A percentile compares a stretch with the other conserved stretches of the same genome.
Evolutionary conservation across 208 protist genomes (phyloP).

Genomic region (Novymonas esmeraldas): DNA sequence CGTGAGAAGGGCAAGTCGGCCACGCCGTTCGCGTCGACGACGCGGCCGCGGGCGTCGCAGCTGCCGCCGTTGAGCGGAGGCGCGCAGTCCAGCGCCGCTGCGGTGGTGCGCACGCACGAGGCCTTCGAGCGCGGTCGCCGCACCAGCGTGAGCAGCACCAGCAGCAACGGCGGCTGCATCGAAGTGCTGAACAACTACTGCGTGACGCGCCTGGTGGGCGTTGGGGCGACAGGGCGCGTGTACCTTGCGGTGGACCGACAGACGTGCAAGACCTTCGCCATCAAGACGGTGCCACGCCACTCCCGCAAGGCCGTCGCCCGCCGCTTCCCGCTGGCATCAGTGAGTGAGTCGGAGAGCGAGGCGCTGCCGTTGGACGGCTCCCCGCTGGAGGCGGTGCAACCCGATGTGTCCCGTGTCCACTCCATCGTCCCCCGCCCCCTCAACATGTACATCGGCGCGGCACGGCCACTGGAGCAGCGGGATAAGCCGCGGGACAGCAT

Average conservation of each 20-base stretch:
- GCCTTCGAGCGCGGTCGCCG: constrained; percentile 22
- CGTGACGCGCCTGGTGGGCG: constrained; percentile 44
- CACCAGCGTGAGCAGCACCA: constrained; percentile 25
- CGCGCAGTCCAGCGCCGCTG: background rate
- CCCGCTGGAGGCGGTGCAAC: constrained; percentile 1
- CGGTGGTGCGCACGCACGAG: constrained; percentile 1
- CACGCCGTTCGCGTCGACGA: constrained; percentile 6
- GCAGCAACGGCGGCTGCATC: constrained; percentile 20
- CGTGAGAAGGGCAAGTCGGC: background rate
- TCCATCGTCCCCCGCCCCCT: too few relatives aligned
- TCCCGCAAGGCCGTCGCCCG: constrained; percentile 4
- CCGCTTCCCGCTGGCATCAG: constrained; percentile 9
- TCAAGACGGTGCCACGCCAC: constrained; percentile 45
- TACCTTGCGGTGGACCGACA: constrained; percentile 44
- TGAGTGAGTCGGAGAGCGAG: constrained; percentile 10
- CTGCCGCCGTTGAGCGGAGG: constrained; percentile 2
- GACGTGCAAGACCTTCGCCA: constrained; percentile 37
- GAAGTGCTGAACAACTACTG: constrained; percentile 75
- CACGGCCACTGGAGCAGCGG: background rate
- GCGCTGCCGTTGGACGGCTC: background rate
- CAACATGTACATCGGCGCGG: background rate
- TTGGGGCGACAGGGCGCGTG: constrained; percentile 47
- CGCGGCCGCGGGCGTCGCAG: constrained; percentile 6
- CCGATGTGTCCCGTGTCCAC: background rate
- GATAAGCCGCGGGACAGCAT: constrained; percentile 2